These are phyloP conservation scores for Endotrypanum monterogeii DNA, from an alignment of 208 protist species.

Conservation along the genomic window DNA sequence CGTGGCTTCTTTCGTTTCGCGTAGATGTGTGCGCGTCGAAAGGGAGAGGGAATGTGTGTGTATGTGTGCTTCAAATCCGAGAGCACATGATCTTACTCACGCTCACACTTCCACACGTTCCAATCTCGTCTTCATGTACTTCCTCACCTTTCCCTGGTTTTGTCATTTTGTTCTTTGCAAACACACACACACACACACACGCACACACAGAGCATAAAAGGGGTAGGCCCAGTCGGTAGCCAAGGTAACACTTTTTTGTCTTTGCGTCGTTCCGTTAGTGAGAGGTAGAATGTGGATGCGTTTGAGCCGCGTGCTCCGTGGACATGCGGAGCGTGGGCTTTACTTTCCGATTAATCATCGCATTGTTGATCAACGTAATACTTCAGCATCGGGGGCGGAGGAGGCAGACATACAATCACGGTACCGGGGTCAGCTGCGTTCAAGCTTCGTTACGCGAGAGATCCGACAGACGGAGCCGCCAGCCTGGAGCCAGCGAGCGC, in stretches of 20 bases:
- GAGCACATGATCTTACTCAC: neutral
- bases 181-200: slow-evolving; percentile 5
- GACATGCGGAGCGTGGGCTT: slow-evolving; percentile 61
- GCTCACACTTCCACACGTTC: neutral
- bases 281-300: slow-evolving; percentile 38
- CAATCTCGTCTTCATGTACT: neutral
- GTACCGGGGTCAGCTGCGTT: slow-evolving; percentile 77
- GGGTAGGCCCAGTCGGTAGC: neutral
- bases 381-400: slow-evolving; percentile 33
- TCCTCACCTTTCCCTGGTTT: neutral
- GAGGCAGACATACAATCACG: slow-evolving; percentile 79
- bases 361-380: slow-evolving; percentile 71
- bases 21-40: neutral
- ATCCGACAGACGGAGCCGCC: slow-evolving; percentile 73
- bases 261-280: neutral
- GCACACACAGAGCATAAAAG: neutral
- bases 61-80: neutral
- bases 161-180: neutral
- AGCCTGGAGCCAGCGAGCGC: slow-evolving; percentile 54
- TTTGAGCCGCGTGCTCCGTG: slow-evolving; percentile 28
- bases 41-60: neutral
- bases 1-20: neutral
- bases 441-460: slow-evolving; percentile 74
- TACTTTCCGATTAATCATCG: slow-evolving; percentile 92
- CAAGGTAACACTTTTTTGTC: neutral